Evolutionary conservation across 495 filamentous ascomycete species (phyloP), one percentile per base, ranked within the genome.

Genomic region (Hamigera avellanea): DNA sequence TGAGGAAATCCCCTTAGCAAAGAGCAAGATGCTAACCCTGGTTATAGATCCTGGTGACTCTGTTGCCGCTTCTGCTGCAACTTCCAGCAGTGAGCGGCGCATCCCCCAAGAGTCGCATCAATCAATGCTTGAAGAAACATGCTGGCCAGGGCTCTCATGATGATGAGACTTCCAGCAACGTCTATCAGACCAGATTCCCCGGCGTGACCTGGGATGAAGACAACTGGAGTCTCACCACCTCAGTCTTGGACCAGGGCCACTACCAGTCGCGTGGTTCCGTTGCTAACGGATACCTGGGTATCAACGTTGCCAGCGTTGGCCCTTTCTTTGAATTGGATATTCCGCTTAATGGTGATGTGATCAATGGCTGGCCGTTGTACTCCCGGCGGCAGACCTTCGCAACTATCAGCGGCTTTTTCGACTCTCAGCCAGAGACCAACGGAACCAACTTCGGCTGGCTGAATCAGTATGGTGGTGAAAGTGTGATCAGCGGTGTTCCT

Each of bases 351-450:
- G 59, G 57, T 12, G 67, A 70, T 36, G 69, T 70, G 17, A 76
- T 78, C 50, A 81, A 74, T 44, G 83, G 81, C 5, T 88, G 83
- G 83, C 83, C 83, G 6, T 53, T 87, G 12, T 83, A 75, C 56
- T 63, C 76, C 31, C 50, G 65, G 6, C 64, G 83, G 10, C 77
- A 83, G 48, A 72, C 77, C 1, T 84, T 88, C 51, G 75, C 78
- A 3, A 85, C 81, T 0, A 72, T 88, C 37, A 69, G 75, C 26
- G 83, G 83, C 0, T 88, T 88, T 53, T 86, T 69, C 40, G 70
- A 86, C 41, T 53, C 60, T 7, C 80, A 86, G 52, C 63, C 64
- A 1, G 70, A 59, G 23, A 76, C 70, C 0, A 80, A 76, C 26
- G 66, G 70, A 2, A 76, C 73, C 6, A 88, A 88, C 49, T 86